Conservation (phyloP, 2,329 filamentous ascomycete species). For the Pestalotiopsis sp. region DNA sequence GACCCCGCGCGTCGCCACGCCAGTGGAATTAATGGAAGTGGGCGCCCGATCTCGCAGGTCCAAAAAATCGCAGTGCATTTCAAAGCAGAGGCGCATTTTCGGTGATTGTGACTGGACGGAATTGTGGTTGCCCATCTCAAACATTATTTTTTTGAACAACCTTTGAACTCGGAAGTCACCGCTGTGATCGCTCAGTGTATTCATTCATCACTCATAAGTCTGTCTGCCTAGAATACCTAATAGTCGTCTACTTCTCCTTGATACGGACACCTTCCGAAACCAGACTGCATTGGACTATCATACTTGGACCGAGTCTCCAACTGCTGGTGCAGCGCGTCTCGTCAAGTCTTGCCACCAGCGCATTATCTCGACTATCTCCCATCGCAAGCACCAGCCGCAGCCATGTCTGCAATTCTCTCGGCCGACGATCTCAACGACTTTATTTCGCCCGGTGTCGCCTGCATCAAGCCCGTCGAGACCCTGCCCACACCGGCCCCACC, state of each 20-base stretch:
- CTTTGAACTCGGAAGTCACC: neutral
- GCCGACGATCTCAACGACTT: constrained; percentile 98
- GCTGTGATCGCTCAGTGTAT: neutral
- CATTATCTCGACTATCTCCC: neutral
- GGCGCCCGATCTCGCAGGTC: constrained; percentile 17
- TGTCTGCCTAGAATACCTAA: neutral
- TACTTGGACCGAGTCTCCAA: neutral
- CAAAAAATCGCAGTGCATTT: constrained; percentile 18
- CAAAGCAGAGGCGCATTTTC: constrained; percentile 16
- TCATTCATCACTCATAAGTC: neutral
- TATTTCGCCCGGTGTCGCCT: constrained; percentile 95
- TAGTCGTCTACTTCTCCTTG: neutral
- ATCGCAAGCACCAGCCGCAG: constrained; percentile 21
- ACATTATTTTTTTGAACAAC: neutral
- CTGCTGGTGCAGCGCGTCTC: neutral
- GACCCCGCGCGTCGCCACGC: constrained; percentile 10
- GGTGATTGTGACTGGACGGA: constrained; percentile 6
- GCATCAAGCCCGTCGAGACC: constrained; percentile 96
- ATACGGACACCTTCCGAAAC: neutral
- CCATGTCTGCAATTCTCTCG: constrained; percentile 96
- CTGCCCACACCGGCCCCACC: constrained; percentile 67
- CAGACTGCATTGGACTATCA: neutral
- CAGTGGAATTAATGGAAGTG: neutral
- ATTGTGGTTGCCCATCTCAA: neutral
- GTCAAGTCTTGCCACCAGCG: neutral